Evolutionary conservation across 495 filamentous ascomycete species (phyloP).

Genomic region (Apiosordaria backusii): DNA sequence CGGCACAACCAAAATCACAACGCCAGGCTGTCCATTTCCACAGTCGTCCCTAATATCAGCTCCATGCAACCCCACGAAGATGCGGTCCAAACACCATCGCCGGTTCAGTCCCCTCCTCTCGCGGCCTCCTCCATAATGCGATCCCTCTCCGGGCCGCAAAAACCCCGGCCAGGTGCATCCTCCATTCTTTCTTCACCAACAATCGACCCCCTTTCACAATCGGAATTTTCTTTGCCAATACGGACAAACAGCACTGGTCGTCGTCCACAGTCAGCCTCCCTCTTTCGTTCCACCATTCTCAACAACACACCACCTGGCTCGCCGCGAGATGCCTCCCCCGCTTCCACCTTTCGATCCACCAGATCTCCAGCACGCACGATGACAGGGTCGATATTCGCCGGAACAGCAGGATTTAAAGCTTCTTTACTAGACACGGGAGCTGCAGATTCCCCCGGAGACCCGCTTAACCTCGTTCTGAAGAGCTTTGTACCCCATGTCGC

Average conservation of each 20-base stretch:
- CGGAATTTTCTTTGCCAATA: constrained; percentile 47
- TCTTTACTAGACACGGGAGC: constrained; percentile 48
- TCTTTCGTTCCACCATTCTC: constrained; percentile 53
- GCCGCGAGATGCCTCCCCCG: constrained; percentile 55
- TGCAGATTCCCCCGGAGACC: constrained; percentile 54
- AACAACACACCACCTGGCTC: constrained; percentile 46
- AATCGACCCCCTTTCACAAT: constrained; percentile 32
- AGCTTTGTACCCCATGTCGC: constrained; percentile 86
- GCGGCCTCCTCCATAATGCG: constrained; percentile 37
- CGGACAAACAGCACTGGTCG: constrained; percentile 41
- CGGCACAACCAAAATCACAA: constrained; percentile 3
- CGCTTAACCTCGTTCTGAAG: constrained; percentile 69
- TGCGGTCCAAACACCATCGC: constrained; percentile 35
- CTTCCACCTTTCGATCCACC: constrained; percentile 35
- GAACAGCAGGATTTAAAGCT: constrained; percentile 18
- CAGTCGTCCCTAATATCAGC: neutral
- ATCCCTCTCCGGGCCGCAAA: constrained; percentile 21
- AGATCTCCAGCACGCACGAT: constrained; percentile 52
- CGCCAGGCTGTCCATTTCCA: neutral
- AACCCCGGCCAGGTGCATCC: constrained; percentile 36
- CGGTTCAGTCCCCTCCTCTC: constrained; percentile 42
- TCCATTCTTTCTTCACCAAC: constrained; percentile 18
- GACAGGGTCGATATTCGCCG: constrained; percentile 46
- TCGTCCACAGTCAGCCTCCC: constrained; percentile 55
- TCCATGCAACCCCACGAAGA: constrained; percentile 46